phyloP scores from a whole-genome alignment of 2,329 filamentous ascomycete species.

The Drechmeria coniospora region DNA sequence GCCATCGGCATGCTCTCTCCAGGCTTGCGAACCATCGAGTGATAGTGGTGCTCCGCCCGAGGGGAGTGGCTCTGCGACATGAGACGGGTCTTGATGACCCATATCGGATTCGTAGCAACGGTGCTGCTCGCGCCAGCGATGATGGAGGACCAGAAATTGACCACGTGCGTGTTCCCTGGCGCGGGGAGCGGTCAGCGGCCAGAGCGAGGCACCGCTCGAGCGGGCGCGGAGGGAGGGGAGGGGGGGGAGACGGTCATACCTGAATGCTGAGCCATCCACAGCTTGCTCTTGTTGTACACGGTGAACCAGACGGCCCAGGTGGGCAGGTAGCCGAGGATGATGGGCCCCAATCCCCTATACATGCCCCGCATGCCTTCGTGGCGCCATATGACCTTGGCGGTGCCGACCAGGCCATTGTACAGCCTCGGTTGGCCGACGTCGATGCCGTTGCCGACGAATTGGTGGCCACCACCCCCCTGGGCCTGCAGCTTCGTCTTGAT shows the following conservation, averaged over 20 bases:
- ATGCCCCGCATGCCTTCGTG: conserved; percentile 82
- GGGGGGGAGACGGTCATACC: conserved; percentile 30
- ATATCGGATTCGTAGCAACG: conserved; percentile 90
- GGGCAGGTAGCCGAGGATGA: conserved; percentile 87
- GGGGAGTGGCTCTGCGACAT: conserved; percentile 71
- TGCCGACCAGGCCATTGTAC: conserved; percentile 80
- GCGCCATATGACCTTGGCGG: conserved; percentile 67
- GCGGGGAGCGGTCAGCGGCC: background rate
- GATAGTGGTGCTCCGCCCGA: conserved; percentile 29
- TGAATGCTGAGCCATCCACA: conserved; percentile 50
- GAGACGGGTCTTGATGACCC: conserved; percentile 96
- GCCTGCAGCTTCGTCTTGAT: conserved; percentile 98
- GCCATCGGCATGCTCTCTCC: conserved; percentile 39
- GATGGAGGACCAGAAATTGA: conserved; percentile 81
- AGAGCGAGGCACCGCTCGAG: background rate
- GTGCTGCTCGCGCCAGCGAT: conserved; percentile 87
- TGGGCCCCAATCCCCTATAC: conserved; percentile 86
- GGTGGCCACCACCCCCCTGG: conserved; percentile 78
- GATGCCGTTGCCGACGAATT: conserved; percentile 30
- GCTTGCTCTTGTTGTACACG: conserved; percentile 83
- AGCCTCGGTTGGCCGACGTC: conserved; percentile 40
- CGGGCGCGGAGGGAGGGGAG: background rate
- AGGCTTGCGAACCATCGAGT: conserved; percentile 30
- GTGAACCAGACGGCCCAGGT: conserved; percentile 98
- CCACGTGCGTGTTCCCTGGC: conserved; percentile 57